Percentiles rank a stretch among this genome's conserved stretches.
Conservation (phyloP, 805 yeast species). For the Saccharomycopsis synnaedendra region DNA sequence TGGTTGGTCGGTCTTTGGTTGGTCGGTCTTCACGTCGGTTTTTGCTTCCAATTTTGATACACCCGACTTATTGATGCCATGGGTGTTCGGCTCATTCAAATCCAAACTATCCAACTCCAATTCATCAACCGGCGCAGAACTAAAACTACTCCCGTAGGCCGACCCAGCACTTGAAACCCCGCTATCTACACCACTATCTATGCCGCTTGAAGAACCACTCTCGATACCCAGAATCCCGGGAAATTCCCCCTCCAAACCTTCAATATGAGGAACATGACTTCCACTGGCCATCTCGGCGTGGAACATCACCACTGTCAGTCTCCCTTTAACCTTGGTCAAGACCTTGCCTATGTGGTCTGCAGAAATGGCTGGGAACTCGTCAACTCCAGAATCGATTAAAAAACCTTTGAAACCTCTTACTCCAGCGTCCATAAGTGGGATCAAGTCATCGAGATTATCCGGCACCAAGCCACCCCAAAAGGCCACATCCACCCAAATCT, state of each 20-base stretch:
- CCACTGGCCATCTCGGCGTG: conserved; percentile 79
- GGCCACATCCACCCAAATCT: conserved; percentile 88
- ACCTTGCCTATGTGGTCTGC: conserved; percentile 57
- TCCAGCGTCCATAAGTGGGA: conserved; percentile 72
- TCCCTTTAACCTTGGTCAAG: conserved; percentile 47
- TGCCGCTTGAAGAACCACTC: background rate
- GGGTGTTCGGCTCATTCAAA: conserved; percentile 1
- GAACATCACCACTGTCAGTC: conserved; percentile 71
- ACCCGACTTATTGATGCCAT: background rate
- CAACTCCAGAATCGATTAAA: conserved; percentile 90
- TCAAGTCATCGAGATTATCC: conserved; percentile 52
- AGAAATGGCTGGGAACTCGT: conserved; percentile 80
- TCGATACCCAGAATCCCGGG: background rate
- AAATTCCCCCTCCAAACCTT: conserved; percentile 10
- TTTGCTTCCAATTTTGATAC: background rate
- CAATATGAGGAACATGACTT: conserved; percentile 11
- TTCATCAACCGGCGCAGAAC: conserved; percentile 19
- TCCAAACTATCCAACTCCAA: conserved; percentile 17
- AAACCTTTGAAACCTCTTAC: conserved; percentile 93
- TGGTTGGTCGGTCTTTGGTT: background rate
- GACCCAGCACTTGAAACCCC: background rate
- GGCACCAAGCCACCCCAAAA: conserved; percentile 97
- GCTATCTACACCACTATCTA: background rate
- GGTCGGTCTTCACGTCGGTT: background rate
- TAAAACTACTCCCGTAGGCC: background rate